A percentile compares a stretch with the other conserved stretches of the same genome.
Conservation (phyloP, 257 asterid species). For the Ocimum tenuiflorum region DNA sequence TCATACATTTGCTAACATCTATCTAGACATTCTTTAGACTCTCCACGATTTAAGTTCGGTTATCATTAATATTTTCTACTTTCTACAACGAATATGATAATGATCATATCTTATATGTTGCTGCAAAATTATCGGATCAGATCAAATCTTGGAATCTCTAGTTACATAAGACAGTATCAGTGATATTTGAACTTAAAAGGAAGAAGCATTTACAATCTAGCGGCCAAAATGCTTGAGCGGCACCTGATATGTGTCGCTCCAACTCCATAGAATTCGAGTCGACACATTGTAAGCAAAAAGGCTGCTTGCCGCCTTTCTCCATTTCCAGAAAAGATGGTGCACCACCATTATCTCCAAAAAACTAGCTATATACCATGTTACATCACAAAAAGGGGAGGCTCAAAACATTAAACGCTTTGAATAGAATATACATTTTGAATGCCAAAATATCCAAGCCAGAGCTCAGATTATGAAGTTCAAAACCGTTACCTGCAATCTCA, state of each 20-base stretch:
- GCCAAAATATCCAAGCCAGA: neutral
- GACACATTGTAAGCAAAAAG: neutral
- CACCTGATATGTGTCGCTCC: neutral
- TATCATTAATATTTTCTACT: too few relatives aligned
- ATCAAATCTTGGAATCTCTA: too few relatives aligned
- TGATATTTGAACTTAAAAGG: too few relatives aligned
- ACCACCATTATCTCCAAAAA: neutral
- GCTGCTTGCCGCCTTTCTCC: neutral
- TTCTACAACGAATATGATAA: too few relatives aligned
- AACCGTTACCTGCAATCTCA: neutral
- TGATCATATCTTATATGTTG: too few relatives aligned
- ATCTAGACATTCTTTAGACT: too few relatives aligned
- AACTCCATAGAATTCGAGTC: neutral
- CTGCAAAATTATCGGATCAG: too few relatives aligned
- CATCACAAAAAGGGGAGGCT: conserved; percentile 3
- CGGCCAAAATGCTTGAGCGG: neutral
- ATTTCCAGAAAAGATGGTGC: neutral
- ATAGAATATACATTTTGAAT: too few relatives aligned
- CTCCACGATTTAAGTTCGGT: too few relatives aligned
- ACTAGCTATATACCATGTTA: neutral
- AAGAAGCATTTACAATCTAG: neutral
- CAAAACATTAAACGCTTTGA: neutral
- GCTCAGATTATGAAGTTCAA: neutral
- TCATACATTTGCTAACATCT: too few relatives aligned
- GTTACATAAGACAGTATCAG: too few relatives aligned